Evolutionary conservation across 805 yeast species (phyloP).

Genomic region (Jamesozyma lodderae): DNA sequence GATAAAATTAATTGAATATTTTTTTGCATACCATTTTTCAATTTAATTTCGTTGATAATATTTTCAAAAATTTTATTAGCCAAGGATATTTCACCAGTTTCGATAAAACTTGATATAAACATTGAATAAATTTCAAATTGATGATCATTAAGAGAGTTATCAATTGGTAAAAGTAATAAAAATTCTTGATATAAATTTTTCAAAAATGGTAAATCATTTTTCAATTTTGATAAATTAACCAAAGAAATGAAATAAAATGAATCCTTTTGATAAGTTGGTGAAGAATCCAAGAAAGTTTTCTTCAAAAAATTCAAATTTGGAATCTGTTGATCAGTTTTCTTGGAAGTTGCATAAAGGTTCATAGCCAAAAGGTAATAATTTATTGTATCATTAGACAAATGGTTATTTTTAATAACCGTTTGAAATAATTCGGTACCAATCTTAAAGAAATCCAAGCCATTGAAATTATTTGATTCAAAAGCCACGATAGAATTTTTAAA

Average conservation of each 20-base stretch:
- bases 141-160: slow-evolving; percentile 19
- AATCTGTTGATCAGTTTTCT: slow-evolving; percentile 9
- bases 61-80: slow-evolving; percentile 53
- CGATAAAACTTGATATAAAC: slow-evolving; percentile 44
- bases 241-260: slow-evolving; percentile 33
- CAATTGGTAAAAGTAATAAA: slow-evolving; percentile 15
- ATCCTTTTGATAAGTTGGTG: slow-evolving; percentile 21
- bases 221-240: slow-evolving; percentile 33
- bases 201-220: slow-evolving; percentile 33
- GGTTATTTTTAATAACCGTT: slow-evolving; percentile 36
- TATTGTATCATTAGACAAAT: slow-evolving; percentile 34
- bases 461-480: slow-evolving; percentile 30
- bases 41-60: slow-evolving; percentile 36
- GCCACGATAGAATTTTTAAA: slow-evolving; percentile 41
- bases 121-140: slow-evolving; percentile 44
- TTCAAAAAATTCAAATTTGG: slow-evolving; percentile 7
- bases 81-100: slow-evolving; percentile 39
- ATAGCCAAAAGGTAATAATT: slow-evolving; percentile 41
- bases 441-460: slow-evolving; percentile 40
- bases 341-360: slow-evolving; percentile 32
- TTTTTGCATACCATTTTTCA: slow-evolving; percentile 26
- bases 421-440: slow-evolving; percentile 42
- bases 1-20: slow-evolving; percentile 37
- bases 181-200: slow-evolving; percentile 34
- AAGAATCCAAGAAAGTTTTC: slow-evolving; percentile 6